Evolutionary conservation across 2,329 filamentous ascomycete species (phyloP).

Genomic region (Alternaria longipes): DNA sequence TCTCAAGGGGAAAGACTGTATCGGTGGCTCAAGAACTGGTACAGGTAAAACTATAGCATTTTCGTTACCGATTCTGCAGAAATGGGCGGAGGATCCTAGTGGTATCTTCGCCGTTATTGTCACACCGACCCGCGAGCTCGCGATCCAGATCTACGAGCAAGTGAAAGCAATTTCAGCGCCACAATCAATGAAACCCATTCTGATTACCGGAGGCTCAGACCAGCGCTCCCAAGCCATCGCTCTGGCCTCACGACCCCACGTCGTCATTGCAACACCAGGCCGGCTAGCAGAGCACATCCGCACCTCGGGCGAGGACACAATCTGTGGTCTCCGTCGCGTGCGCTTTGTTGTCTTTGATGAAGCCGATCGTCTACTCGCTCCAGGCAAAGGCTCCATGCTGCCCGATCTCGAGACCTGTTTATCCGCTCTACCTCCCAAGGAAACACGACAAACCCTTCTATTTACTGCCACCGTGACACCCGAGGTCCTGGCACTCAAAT

Average conservation of each 20-base stretch:
- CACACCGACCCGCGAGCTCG: slow-evolving; percentile 79
- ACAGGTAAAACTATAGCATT: slow-evolving; percentile 98
- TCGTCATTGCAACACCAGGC: slow-evolving; percentile 92
- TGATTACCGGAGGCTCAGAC: slow-evolving; percentile 93
- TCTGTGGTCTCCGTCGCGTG: slow-evolving; percentile 79
- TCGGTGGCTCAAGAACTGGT: slow-evolving; percentile 92
- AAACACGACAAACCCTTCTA: slow-evolving; percentile 86
- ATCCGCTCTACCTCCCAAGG: slow-evolving; percentile 77
- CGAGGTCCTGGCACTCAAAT: slow-evolving; percentile 87
- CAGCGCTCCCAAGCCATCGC: slow-evolving; percentile 91
- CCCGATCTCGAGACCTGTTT: slow-evolving; percentile 91
- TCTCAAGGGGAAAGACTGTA: slow-evolving; percentile 85
- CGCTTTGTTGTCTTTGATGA: slow-evolving; percentile 93
- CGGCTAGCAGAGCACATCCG: slow-evolving; percentile 92
- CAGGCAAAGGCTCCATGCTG: slow-evolving; percentile 86
- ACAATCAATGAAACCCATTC: slow-evolving; percentile 83
- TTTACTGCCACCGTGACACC: slow-evolving; percentile 97
- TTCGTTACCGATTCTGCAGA: slow-evolving; percentile 90
- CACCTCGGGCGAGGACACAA: slow-evolving; percentile 89
- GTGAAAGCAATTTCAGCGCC: slow-evolving; percentile 91
- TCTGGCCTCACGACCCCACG: slow-evolving; percentile 81
- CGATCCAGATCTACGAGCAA: slow-evolving; percentile 95
- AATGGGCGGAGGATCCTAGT: slow-evolving; percentile 90
- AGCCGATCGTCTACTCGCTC: slow-evolving; percentile 85
- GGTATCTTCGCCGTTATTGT: slow-evolving; percentile 90